A percentile compares a stretch with the other conserved stretches of the same genome.
Conservation (phyloP, 495 filamentous ascomycete genomes). For the Penicillium turbatum region DNA sequence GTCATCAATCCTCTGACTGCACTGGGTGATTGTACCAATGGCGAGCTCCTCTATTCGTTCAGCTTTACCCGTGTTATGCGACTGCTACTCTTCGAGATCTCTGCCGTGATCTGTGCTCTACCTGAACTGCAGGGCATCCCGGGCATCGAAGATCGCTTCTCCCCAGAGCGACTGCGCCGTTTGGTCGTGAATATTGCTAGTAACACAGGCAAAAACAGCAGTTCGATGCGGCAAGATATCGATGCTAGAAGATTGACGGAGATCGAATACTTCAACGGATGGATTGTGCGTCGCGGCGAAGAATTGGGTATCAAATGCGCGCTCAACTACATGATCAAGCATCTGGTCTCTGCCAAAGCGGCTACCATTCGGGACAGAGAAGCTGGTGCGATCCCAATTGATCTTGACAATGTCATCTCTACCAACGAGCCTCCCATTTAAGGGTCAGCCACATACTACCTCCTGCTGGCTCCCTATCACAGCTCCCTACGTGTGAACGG, state of each 20-base stretch:
- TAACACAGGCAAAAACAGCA: constrained; percentile 63
- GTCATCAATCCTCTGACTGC: constrained; percentile 80
- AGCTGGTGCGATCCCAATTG: constrained; percentile 33
- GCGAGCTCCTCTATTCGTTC: constrained; percentile 60
- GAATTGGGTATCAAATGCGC: constrained; percentile 61
- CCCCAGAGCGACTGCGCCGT: constrained; percentile 51
- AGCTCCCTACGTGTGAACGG: not conserved
- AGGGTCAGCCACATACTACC: not conserved
- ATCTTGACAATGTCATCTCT: constrained; percentile 17
- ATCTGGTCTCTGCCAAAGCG: constrained; percentile 46
- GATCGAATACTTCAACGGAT: constrained; percentile 83
- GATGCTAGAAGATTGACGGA: constrained; percentile 58
- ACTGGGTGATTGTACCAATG: constrained; percentile 67
- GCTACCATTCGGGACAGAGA: constrained; percentile 20
- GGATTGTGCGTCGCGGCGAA: constrained; percentile 64
- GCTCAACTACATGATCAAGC: constrained; percentile 64
- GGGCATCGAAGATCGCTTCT: constrained; percentile 53
- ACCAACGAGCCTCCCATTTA: constrained; percentile 9
- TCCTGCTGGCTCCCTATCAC: not conserved
- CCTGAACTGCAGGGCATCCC: constrained; percentile 64
- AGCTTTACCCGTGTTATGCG: constrained; percentile 52
- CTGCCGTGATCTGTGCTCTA: constrained; percentile 55
- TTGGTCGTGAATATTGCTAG: constrained; percentile 52
- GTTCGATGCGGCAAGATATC: constrained; percentile 80
- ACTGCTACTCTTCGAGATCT: constrained; percentile 64